Evolutionary conservation across 208 protist species (phyloP), one percentile per base, ranked within the genome.

Genomic region (Trypanosoma vivax): DNA sequence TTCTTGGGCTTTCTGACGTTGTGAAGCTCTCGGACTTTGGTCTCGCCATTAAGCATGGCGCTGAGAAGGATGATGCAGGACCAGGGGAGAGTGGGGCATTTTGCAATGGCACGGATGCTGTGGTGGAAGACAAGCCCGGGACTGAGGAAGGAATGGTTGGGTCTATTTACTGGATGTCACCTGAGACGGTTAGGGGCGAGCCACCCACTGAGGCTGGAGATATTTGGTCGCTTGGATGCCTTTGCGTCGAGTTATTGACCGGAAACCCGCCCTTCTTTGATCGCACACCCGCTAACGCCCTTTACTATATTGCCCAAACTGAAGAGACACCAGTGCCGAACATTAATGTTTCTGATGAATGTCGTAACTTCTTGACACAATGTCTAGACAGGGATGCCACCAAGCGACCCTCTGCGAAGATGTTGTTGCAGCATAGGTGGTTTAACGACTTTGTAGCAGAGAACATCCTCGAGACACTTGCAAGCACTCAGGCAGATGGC

Each of bases 11-110:
- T 19, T 61, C 70, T 9, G 50, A 53, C 19, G 33, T 68, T 42
- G 70, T 94, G 41, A 96, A 95, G 66, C 50, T 96, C 7, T 86
- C 80, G 0, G 90, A 96, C 59, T 94, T 96, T 60, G 90, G 88
- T 16, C 72, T 96, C 1, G 82, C 81, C 13, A 51, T 70, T 37
- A 19, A 48, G 5, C 47, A 35, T 23, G 19, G 42, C 10, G 10
- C 40, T 23, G 38, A 48, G 23, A 25, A 34, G 0, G 41, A 29
- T 13, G 39, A 58, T 10, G 18, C 7, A 18, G 27, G 16, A 18
- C 34, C 10, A 33, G 46, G 25, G 25, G 50, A 61, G 48, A 30
- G 35, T 39, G 24, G 42, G 24, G 34, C 38, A 5, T 28, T 64
- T 19, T 50, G 37, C 19, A 39, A 2, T n/a, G 40, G 25, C 33